phyloP scores from a whole-genome alignment of 108 stramenopile species.

The Cyclotella kingstonii region DNA sequence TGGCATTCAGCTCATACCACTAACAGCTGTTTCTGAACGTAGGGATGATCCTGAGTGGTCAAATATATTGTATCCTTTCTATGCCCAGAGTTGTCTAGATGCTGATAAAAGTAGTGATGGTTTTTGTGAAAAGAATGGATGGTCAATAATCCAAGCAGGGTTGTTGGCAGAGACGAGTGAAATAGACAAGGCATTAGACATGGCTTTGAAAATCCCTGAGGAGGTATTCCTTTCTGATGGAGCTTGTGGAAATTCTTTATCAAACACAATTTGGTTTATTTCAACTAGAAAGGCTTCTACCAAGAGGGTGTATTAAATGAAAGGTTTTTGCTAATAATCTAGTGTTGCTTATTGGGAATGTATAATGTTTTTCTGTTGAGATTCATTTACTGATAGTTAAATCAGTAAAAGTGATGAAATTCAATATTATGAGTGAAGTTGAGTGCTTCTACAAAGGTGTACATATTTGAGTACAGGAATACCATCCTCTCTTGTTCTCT shows the following conservation, averaged over 20 bases:
- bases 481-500: too few relatives aligned
- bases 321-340: neutral
- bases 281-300: slow-evolving; percentile 5
- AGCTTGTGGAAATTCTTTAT: slow-evolving; percentile 42
- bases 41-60: slow-evolving; percentile 83
- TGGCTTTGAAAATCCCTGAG: slow-evolving; percentile 47
- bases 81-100: slow-evolving; percentile 65
- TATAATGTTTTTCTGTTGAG: neutral
- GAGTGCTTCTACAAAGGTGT: too few relatives aligned
- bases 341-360: too few relatives aligned
- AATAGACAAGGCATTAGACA: slow-evolving; percentile 53
- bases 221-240: slow-evolving; percentile 65
- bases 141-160: slow-evolving; percentile 68
- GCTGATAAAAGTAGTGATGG: slow-evolving; percentile 30
- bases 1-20: slow-evolving; percentile 88
- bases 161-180: slow-evolving; percentile 77
- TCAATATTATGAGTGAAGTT: too few relatives aligned
- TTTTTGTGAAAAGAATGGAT: slow-evolving; percentile 63
- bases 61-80: slow-evolving; percentile 72
- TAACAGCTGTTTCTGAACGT: slow-evolving; percentile 83
- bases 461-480: too few relatives aligned
- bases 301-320: neutral
- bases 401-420: too few relatives aligned
- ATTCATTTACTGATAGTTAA: too few relatives aligned
- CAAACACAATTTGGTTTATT: slow-evolving; percentile 15